Conservation (phyloP, 2,329 filamentous ascomycete genomes). For the Stachybotrys chlorohalonatus region DNA sequence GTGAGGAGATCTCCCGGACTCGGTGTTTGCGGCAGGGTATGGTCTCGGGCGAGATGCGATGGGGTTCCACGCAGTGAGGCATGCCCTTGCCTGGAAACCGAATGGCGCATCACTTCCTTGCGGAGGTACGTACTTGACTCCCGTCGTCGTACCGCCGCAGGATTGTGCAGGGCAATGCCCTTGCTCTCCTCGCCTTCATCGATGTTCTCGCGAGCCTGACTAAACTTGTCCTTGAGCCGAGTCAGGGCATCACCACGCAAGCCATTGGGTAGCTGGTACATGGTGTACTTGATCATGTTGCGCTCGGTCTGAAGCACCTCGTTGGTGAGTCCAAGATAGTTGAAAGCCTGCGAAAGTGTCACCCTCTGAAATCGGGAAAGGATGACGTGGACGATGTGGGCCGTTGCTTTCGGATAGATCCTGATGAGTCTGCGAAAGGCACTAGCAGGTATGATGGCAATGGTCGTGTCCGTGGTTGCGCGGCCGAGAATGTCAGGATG, state of each 20-base stretch:
- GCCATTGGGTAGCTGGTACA: constrained; percentile 84
- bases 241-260: constrained; percentile 75
- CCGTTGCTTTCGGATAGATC: constrained; percentile 90
- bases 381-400: constrained; percentile 97
- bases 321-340: constrained; percentile 82
- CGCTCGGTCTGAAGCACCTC: constrained; percentile 91
- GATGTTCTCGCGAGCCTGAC: constrained; percentile 71
- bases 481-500: constrained; percentile 97
- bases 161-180: constrained; percentile 91
- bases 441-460: constrained; percentile 94
- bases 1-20: constrained; percentile 73
- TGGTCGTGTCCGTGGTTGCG: constrained; percentile 92
- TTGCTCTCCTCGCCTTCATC: constrained; percentile 72
- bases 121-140: constrained; percentile 66
- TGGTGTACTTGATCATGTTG: constrained; percentile 87
- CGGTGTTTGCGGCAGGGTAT: constrained; percentile 36
- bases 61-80: constrained; percentile 32
- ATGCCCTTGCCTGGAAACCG: constrained; percentile 41
- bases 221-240: constrained; percentile 88
- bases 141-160: constrained; percentile 52
- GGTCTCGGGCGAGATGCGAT: constrained; percentile 30
- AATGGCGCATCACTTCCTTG: constrained; percentile 70
- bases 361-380: constrained; percentile 89
- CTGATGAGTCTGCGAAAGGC: constrained; percentile 88
- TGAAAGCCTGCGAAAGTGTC: constrained; percentile 87